A percentile compares a stretch with the other conserved stretches of the same genome.
These are phyloP conservation scores for Picea glauca DNA, from an alignment of 75 land plant genomes.

Conservation along the genomic window DNA sequence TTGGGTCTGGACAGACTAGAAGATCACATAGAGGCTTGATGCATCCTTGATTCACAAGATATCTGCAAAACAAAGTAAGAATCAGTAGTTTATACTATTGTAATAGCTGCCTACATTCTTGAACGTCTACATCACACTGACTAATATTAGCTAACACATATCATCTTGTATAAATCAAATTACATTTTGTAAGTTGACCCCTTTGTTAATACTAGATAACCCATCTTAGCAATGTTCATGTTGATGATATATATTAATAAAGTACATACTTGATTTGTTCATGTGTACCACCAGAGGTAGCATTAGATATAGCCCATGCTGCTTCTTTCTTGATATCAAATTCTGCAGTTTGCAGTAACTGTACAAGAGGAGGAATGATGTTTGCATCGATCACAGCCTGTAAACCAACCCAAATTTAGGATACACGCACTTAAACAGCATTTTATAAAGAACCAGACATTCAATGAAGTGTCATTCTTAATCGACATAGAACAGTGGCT, in stretches of 20 bases:
- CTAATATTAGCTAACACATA: neutral
- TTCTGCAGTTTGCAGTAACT: conserved; percentile 47
- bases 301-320: conserved; percentile 65
- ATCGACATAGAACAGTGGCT: neutral
- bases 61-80: conserved; percentile 30
- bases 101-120: neutral
- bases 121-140: neutral
- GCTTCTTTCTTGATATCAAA: conserved; percentile 67
- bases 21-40: conserved; percentile 84
- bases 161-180: neutral
- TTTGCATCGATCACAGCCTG: conserved; percentile 62
- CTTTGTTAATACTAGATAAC: neutral
- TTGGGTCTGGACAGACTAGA: conserved; percentile 65
- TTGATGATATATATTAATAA: neutral
- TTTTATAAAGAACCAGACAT: neutral
- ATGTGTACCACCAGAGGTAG: conserved; percentile 58
- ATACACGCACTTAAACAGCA: neutral
- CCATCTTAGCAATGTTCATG: neutral
- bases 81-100: neutral
- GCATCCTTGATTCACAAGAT: conserved; percentile 76
- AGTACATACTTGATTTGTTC: conserved; percentile 53
- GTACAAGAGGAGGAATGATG: conserved; percentile 47
- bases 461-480: neutral
- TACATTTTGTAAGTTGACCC: neutral
- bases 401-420: neutral